A percentile compares a stretch with the other conserved stretches of the same genome.
These are phyloP conservation scores for Helminthosporium solani DNA, from an alignment of 2,329 filamentous ascomycete genomes.

Conservation along the genomic window DNA sequence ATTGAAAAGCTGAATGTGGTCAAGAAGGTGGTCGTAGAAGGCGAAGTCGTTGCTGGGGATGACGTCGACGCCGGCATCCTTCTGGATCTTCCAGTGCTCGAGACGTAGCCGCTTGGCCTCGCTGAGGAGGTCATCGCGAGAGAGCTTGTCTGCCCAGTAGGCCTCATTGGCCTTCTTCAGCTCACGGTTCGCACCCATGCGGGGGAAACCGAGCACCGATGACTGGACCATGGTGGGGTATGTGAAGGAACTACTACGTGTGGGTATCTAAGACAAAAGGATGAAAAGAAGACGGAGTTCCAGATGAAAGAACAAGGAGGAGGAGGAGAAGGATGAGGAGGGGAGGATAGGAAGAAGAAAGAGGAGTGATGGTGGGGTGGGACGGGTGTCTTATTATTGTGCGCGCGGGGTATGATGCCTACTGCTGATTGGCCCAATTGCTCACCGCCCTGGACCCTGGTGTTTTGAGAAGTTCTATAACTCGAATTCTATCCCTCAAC, in stretches of 20 bases:
- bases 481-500: no score
- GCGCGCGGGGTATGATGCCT: constrained; percentile 23
- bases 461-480: background rate
- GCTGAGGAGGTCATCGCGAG: constrained; percentile 81
- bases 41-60: constrained; percentile 99
- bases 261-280: constrained; percentile 5
- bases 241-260: constrained; percentile 15
- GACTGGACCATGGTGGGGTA: constrained; percentile 51
- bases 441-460: constrained; percentile 3
- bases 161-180: constrained; percentile 99
- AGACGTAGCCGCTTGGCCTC: constrained; percentile 97
- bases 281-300: background rate
- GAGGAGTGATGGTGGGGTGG: constrained; percentile 9
- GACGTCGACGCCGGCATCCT: constrained; percentile 94
- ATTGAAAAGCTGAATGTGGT: constrained; percentile 97
- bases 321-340: constrained; percentile 13
- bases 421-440: constrained; percentile 5
- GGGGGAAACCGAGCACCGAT: constrained; percentile 95
- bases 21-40: constrained; percentile 95
- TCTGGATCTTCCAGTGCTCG: constrained; percentile 99
- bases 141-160: constrained; percentile 95
- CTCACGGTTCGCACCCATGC: constrained; percentile 97
- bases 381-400: constrained; percentile 10
- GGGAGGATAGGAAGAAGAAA: constrained; percentile 10
- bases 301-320: constrained; percentile 8